phyloP scores from a whole-genome alignment of 2,329 filamentous ascomycete genomes.

The Cladosporium cucumerinum region DNA sequence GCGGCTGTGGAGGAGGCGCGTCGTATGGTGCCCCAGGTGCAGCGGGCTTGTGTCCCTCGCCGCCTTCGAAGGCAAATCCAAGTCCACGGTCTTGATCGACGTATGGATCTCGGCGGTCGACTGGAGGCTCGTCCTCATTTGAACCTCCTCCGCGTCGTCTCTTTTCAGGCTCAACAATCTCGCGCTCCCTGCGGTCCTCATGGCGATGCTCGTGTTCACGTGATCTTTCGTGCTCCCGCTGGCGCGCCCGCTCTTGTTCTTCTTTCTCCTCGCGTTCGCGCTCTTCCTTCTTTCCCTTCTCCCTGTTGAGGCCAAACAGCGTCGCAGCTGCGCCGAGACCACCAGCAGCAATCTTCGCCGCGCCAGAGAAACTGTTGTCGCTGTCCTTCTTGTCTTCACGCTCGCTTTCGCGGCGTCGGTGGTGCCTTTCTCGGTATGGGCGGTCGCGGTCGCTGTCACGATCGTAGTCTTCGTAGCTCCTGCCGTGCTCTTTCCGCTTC shows the following conservation, averaged over 20 bases:
- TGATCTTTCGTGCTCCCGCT: constrained; percentile 23
- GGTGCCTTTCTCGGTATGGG: constrained; percentile 24
- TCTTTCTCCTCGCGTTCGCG: constrained; percentile 23
- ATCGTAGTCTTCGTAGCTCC: constrained; percentile 21
- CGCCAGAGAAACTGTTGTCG: constrained; percentile 22
- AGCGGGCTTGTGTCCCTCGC: constrained; percentile 22
- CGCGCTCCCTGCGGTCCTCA: constrained; percentile 18
- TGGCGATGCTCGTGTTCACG: constrained; percentile 17
- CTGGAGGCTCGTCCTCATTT: constrained; percentile 5
- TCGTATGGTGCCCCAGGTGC: background rate
- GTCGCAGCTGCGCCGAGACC: constrained; percentile 32
- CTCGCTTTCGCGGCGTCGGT: constrained; percentile 28
- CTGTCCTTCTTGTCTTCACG: constrained; percentile 24
- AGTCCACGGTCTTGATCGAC: constrained; percentile 30
- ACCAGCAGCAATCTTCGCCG: constrained; percentile 30
- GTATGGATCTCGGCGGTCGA: constrained; percentile 25
- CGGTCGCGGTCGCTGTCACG: constrained; percentile 29
- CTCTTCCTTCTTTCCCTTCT: constrained; percentile 24
- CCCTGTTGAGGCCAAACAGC: constrained; percentile 27
- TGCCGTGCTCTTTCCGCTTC: constrained; percentile 4
- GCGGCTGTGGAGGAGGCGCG: background rate
- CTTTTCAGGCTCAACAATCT: constrained; percentile 9
- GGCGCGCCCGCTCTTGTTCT: constrained; percentile 24
- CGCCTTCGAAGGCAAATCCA: constrained; percentile 34
- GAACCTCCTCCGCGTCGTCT: constrained; percentile 8